These are phyloP conservation scores for Porodaedalea pini DNA, from an alignment of 1,284 basidiomycete genomes.

Conservation along the genomic window DNA sequence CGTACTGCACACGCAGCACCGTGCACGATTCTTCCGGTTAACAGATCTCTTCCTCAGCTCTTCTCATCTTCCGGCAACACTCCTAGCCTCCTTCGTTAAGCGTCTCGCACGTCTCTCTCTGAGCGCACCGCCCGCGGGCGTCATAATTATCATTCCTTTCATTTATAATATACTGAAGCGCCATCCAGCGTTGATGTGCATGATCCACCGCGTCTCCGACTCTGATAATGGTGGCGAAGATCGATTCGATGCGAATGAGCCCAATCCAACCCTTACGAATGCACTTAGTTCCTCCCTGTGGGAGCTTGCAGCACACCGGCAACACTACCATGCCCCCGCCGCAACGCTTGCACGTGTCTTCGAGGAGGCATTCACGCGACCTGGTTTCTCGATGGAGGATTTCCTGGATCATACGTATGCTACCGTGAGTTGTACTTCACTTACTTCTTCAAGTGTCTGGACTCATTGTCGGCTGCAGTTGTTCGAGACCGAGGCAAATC, in stretches of 20 bases:
- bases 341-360: slow-evolving; percentile 85
- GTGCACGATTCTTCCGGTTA: slow-evolving; percentile 93
- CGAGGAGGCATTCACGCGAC: slow-evolving; percentile 90
- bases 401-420: slow-evolving; percentile 95
- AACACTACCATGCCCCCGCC: slow-evolving; percentile 84
- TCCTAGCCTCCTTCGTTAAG: slow-evolving; percentile 94
- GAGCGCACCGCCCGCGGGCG: slow-evolving; percentile 83
- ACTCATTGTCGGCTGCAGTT: slow-evolving; percentile 46
- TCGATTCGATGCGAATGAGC: slow-evolving; percentile 67
- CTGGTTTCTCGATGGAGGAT: slow-evolving; percentile 88
- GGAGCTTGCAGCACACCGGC: slow-evolving; percentile 81
- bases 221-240: slow-evolving; percentile 47
- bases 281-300: slow-evolving; percentile 88
- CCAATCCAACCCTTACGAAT: slow-evolving; percentile 72
- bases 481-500: slow-evolving; percentile 81
- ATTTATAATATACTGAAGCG: slow-evolving; percentile 93
- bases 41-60: slow-evolving; percentile 90
- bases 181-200: slow-evolving; percentile 87
- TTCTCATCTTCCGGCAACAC: slow-evolving; percentile 82
- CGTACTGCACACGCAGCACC: slow-evolving; percentile 87
- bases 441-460: not conserved
- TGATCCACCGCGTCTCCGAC: slow-evolving; percentile 78
- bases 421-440: slow-evolving; percentile 58
- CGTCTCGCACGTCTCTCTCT: slow-evolving; percentile 84
- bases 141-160: slow-evolving; percentile 89